Evolutionary conservation across 2,329 filamentous ascomycete genomes (phyloP), one percentile per base, ranked within the genome.

Genomic region (Thielaviopsis ethacetica): DNA sequence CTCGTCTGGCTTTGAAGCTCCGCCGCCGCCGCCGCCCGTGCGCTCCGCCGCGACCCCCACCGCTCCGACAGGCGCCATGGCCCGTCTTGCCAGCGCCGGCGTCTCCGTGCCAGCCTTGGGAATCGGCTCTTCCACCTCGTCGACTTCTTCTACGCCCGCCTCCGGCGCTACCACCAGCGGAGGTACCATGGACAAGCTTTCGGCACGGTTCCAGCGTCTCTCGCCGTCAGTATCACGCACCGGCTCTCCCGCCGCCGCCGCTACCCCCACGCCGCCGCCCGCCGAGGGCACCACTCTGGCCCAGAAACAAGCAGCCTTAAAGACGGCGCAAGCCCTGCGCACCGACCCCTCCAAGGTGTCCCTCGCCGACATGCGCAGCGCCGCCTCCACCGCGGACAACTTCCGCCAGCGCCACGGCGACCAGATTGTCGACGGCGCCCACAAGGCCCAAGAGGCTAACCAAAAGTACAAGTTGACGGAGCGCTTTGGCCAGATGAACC

Each of bases 71-170:
- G 21, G 22, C 7, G 51, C 59, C 51, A 58, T 57, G 52, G 76
- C 73, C 60, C 78, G 88, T 50, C 75, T 96, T 9, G 81, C 83
- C 12, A 78, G 82, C 44, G 84, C 87, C 0, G 90, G 90, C 0
- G 76, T 95, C 5, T 86, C 84, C 0, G 88, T 95, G 0, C 85
- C 89, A 0, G 85, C 79, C 0, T 74, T 95, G 3, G 86, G 86
- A 5, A 94, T 95, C 62, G 83, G 82, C 59, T 65, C 66, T 64
- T 53, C 63, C 26, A 30, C 57, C 22, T 6, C 50, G 5, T 34
- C 26, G 27, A 26, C n/a, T 12, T 7, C 49, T 27, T 24, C 22
- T 41, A 60, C 68, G 66, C 54, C 67, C 63, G 64, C 67, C 47
- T 64, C 67, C 60, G 63, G 66, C 10, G 17, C 44, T n/a, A 6